A percentile compares a stretch with the other conserved stretches of the same genome.
Conservation (phyloP, 768 basidiomycete genomes). For the Suillus subaureus region DNA sequence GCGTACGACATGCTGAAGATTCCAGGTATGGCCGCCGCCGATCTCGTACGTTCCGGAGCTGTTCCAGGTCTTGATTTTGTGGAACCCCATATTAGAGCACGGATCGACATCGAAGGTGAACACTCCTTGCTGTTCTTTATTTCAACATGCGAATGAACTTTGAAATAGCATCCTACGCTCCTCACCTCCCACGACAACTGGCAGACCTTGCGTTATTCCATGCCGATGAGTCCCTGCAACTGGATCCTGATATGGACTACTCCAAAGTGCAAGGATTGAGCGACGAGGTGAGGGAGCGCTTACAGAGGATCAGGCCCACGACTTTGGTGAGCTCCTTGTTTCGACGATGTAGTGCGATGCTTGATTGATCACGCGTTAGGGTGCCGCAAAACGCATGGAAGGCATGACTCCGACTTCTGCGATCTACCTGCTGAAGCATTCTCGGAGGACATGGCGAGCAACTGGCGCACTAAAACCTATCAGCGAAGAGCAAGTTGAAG, state of each 20-base stretch:
- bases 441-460: constrained; percentile 41
- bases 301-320: constrained; percentile 61
- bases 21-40: constrained; percentile 48
- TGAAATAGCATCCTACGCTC: constrained; percentile 57
- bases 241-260: constrained; percentile 78
- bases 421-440: constrained; percentile 68
- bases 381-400: constrained; percentile 92
- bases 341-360: constrained; percentile 1
- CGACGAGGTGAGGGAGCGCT: constrained; percentile 69
- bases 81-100: constrained; percentile 52
- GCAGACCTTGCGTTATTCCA: constrained; percentile 76
- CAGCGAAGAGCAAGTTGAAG: not conserved
- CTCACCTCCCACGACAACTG: constrained; percentile 69
- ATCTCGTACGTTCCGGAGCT: constrained; percentile 49
- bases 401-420: constrained; percentile 86
- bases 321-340: constrained; percentile 54
- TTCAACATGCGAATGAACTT: not conserved
- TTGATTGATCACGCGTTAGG: constrained; percentile 44
- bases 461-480: not conserved
- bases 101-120: constrained; percentile 75
- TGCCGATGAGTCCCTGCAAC: constrained; percentile 70
- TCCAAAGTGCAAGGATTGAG: constrained; percentile 65
- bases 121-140: constrained; percentile 2
- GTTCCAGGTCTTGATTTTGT: constrained; percentile 42
- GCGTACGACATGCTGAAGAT: constrained; percentile 75